These are phyloP conservation scores for Erythrophleum ivorense DNA, from an alignment of 331 rosid genomes.

Conservation along the genomic window DNA sequence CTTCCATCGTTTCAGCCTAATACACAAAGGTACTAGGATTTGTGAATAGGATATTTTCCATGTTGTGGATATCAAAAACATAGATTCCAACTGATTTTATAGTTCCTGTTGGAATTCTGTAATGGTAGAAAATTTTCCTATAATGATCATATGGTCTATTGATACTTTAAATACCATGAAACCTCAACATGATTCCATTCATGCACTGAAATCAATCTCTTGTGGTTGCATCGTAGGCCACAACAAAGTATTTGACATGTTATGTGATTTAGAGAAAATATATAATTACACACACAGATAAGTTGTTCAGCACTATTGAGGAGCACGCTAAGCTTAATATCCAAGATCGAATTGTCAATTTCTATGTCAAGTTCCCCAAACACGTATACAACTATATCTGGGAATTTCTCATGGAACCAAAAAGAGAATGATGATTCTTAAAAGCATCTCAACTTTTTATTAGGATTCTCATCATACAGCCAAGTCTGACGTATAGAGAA, in stretches of 20 bases:
- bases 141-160: neutral
- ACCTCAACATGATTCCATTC: conserved; percentile 20
- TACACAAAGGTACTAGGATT: neutral
- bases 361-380: neutral
- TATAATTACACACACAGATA: neutral
- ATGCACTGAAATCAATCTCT: neutral
- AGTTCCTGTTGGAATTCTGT: neutral
- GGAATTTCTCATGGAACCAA: neutral
- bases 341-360: neutral
- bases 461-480: too few species aligned
- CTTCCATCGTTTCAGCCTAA: neutral
- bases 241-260: neutral
- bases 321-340: neutral
- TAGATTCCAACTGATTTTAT: neutral
- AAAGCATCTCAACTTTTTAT: too few species aligned
- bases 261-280: neutral
- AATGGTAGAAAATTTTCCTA: too few species aligned
- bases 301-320: neutral
- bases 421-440: neutral
- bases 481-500: too few species aligned
- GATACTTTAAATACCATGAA: neutral
- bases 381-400: neutral
- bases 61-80: neutral
- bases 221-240: neutral
- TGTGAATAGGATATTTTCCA: neutral